Evolutionary conservation across 305 asterid species (phyloP).

Genomic region (Fraxinus platypoda): DNA sequence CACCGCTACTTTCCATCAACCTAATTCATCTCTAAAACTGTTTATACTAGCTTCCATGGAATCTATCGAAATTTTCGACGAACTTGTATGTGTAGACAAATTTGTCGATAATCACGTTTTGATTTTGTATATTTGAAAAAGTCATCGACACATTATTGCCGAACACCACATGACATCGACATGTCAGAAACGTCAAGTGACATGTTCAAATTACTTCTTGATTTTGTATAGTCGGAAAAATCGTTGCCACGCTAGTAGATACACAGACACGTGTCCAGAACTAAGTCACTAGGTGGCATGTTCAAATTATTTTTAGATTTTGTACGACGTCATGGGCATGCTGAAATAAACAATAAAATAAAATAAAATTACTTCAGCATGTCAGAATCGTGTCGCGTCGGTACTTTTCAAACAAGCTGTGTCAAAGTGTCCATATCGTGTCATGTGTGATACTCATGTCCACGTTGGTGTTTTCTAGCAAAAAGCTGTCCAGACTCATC

Average conservation of each 20-base stretch:
- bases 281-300: neutral
- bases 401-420: neutral
- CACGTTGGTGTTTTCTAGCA: neutral
- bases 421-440: neutral
- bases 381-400: neutral
- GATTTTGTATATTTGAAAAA: neutral
- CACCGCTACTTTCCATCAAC: no score
- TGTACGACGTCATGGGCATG: neutral
- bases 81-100: neutral
- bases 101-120: neutral
- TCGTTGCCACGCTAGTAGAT: no score
- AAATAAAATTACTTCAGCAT: neutral
- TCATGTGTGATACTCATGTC: neutral
- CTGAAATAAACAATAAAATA: neutral
- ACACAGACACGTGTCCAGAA: neutral
- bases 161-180: neutral
- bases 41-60: neutral
- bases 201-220: neutral
- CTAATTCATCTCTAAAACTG: neutral
- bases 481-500: neutral
- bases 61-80: neutral
- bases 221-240: neutral
- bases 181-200: neutral
- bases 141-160: neutral
- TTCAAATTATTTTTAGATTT: neutral